Conservation (phyloP, 306 rosid species). For the Dalbergia cultrata region DNA sequence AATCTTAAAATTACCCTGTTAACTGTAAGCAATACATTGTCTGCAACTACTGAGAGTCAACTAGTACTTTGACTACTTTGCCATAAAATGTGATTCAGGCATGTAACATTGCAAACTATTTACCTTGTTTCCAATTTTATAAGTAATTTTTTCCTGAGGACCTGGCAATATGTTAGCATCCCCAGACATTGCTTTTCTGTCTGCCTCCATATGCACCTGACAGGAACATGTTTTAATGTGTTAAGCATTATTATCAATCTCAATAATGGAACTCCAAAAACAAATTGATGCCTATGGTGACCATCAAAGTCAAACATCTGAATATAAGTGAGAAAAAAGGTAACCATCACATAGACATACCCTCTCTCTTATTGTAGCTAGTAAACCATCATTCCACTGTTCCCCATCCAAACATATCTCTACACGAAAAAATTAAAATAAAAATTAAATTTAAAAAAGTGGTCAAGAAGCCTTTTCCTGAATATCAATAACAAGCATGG, state of each 20-base stretch:
- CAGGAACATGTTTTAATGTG: slow-evolving; percentile 37
- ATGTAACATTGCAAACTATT: slow-evolving; percentile 30
- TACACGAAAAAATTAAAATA: slow-evolving; percentile 37
- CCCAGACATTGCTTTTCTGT: slow-evolving; percentile 77
- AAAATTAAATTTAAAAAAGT: neutral
- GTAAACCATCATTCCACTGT: slow-evolving; percentile 92
- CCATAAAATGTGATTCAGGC: slow-evolving; percentile 19
- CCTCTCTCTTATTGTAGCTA: slow-evolving; percentile 94
- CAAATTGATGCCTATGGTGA: slow-evolving; percentile 18
- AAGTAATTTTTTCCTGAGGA: slow-evolving; percentile 79
- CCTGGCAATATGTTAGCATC: slow-evolving; percentile 59
- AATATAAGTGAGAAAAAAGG: slow-evolving; percentile 41
- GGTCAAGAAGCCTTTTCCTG: slow-evolving; percentile 22
- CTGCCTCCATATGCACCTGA: slow-evolving; percentile 98
- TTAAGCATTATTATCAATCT: slow-evolving; percentile 45
- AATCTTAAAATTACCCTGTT: slow-evolving; percentile 6
- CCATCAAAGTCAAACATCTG: slow-evolving; percentile 44
- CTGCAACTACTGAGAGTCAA: slow-evolving; percentile 19
- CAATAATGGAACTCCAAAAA: slow-evolving; percentile 41
- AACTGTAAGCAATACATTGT: neutral
- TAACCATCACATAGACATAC: slow-evolving; percentile 55
- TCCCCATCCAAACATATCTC: slow-evolving; percentile 80
- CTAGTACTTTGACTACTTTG: slow-evolving; percentile 3
- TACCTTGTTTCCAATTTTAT: slow-evolving; percentile 94
- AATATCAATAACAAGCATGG: neutral